phyloP scores from a whole-genome alignment of 2,329 filamentous ascomycete species.

The Didymella exigua region DNA sequence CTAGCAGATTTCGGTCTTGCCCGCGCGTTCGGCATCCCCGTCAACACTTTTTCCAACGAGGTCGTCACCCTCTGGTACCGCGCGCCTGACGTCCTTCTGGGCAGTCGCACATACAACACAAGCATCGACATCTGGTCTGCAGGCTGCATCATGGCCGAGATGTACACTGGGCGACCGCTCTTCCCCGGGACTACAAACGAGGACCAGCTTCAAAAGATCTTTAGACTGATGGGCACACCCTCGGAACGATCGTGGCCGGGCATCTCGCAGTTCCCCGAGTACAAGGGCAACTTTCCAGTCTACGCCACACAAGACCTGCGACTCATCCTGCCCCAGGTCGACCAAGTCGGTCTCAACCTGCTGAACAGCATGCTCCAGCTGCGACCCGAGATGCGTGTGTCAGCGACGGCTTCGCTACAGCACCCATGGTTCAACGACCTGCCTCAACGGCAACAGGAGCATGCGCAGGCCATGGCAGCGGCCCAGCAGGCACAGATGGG shows the following conservation, averaged over 20 bases:
- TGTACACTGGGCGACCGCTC: constrained; percentile 94
- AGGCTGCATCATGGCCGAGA: constrained; percentile 99
- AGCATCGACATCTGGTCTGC: constrained; percentile 99
- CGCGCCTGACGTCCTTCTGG: constrained; percentile 91
- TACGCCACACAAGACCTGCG: constrained; percentile 91
- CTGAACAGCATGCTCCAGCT: constrained; percentile 91
- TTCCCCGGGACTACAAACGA: constrained; percentile 99
- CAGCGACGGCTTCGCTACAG: constrained; percentile 81
- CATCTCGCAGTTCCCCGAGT: constrained; percentile 94
- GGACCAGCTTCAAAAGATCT: constrained; percentile 95
- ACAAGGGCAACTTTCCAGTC: constrained; percentile 93
- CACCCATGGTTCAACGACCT: constrained; percentile 93
- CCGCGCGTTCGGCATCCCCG: constrained; percentile 92
- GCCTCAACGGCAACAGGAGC: constrained; percentile 56
- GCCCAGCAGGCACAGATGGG: constrained; percentile 48
- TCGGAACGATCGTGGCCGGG: constrained; percentile 95
- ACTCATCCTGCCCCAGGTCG: constrained; percentile 87
- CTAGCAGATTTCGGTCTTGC: constrained; percentile 94
- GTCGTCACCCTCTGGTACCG: constrained; percentile 98
- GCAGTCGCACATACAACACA: constrained; percentile 97
- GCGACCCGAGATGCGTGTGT: constrained; percentile 87
- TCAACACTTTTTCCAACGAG: constrained; percentile 98
- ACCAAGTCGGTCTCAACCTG: constrained; percentile 83
- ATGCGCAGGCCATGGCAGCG: constrained; percentile 42
- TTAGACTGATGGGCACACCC: constrained; percentile 97